Conservation (phyloP, 192 early-diverging fungal species). For the Linnemannia exigua region DNA sequence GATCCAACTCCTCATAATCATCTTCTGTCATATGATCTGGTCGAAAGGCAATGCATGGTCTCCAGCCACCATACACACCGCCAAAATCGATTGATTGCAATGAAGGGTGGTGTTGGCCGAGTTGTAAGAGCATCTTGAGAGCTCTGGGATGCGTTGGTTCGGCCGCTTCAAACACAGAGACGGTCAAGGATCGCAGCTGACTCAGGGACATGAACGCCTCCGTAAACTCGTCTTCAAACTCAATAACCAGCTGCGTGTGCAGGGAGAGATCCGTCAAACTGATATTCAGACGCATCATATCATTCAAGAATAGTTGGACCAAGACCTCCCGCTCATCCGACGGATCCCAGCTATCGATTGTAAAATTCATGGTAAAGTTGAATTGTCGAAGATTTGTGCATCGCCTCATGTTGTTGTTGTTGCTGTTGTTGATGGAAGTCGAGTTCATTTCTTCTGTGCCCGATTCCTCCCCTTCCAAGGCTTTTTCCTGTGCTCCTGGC, state of each 20-base stretch:
- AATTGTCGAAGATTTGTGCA: constrained; percentile 6
- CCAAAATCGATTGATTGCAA: constrained; percentile 5
- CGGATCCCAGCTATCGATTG: background rate
- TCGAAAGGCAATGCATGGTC: constrained; percentile 4
- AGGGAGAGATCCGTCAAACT: constrained; percentile 3
- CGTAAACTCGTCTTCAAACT: background rate
- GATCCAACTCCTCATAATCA: background rate
- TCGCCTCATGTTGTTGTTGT: background rate
- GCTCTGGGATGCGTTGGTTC: constrained; percentile 3
- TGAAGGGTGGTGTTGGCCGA: background rate
- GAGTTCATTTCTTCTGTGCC: background rate
- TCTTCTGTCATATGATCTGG: constrained; percentile 6
- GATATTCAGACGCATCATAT: background rate
- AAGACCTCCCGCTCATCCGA: background rate
- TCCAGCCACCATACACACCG: background rate
- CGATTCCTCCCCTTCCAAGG: no score
- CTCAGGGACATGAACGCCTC: background rate
- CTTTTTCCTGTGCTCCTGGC: no score
- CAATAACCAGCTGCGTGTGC: background rate
- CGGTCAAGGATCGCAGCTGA: background rate
- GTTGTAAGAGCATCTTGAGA: background rate
- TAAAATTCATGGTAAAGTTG: background rate
- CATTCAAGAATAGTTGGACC: background rate
- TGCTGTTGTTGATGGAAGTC: background rate
- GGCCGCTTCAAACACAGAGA: background rate